A percentile compares a stretch with the other conserved stretches of the same genome.
Evolutionary conservation across 495 filamentous ascomycete species (phyloP).

Genomic region (Penicillium cinerascens): DNA sequence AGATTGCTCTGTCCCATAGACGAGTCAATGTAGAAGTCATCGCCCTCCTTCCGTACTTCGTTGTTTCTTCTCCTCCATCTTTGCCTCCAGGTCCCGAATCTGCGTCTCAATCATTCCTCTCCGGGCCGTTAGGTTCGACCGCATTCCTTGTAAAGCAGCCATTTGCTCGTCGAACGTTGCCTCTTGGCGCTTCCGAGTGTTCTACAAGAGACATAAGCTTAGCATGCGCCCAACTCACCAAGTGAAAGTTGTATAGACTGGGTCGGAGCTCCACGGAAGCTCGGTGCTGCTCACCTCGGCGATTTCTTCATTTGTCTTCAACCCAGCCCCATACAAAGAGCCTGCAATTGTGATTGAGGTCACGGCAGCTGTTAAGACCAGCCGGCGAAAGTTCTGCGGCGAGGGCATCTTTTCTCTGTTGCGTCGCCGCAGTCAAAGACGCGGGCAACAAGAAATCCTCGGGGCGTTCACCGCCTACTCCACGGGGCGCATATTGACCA

Average conservation of each 20-base stretch:
- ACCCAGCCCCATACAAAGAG: conserved; percentile 51
- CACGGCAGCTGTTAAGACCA: conserved; percentile 47
- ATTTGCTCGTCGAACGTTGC: conserved; percentile 53
- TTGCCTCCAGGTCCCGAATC: conserved; percentile 49
- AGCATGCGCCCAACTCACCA: background rate
- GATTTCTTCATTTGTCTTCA: conserved; percentile 48
- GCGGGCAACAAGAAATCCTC: conserved; percentile 10
- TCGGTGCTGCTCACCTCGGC: conserved; percentile 32
- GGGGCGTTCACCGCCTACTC: conserved; percentile 25
- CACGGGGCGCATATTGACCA: conserved; percentile 17
- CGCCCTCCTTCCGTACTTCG: conserved; percentile 22
- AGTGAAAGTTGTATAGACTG: background rate
- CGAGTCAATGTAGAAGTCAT: conserved; percentile 1
- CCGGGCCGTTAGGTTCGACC: conserved; percentile 46
- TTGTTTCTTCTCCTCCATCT: conserved; percentile 38
- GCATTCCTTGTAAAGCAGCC: conserved; percentile 44
- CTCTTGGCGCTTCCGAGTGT: conserved; percentile 41
- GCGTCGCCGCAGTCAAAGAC: background rate
- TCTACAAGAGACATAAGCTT: conserved; percentile 18
- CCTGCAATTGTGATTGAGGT: conserved; percentile 50
- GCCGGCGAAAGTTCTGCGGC: conserved; percentile 28
- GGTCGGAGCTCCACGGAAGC: background rate
- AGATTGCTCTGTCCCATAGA: background rate
- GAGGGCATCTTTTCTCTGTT: conserved; percentile 20
- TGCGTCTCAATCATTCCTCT: conserved; percentile 55